Percentiles rank a stretch among this genome's conserved stretches.
phyloP scores from a whole-genome alignment of 768 basidiomycete species.

The Lactarius trivialis region DNA sequence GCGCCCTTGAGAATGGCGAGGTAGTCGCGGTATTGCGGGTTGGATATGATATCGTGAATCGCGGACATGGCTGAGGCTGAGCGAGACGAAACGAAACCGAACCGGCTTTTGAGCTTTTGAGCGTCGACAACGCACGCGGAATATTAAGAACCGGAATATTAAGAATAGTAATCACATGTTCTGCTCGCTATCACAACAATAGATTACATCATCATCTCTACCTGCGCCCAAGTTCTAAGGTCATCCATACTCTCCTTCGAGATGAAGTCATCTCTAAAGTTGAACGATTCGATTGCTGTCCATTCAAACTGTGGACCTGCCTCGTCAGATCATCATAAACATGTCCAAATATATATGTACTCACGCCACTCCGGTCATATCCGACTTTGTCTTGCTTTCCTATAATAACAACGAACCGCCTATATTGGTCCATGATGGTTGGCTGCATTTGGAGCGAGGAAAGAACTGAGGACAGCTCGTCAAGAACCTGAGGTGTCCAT shows the following conservation, averaged over 20 bases:
- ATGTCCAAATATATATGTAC: constrained; percentile 26
- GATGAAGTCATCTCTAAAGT: constrained; percentile 56
- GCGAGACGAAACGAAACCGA: neutral
- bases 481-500: constrained; percentile 36
- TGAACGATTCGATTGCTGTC: constrained; percentile 37
- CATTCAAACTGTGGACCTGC: constrained; percentile 47
- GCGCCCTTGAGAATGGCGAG: constrained; percentile 93
- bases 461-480: constrained; percentile 33
- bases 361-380: constrained; percentile 40
- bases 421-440: constrained; percentile 50
- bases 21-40: constrained; percentile 83
- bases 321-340: constrained; percentile 13
- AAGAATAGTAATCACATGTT: constrained; percentile 15
- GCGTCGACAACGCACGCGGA: too few species aligned
- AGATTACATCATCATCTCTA: constrained; percentile 6
- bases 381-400: constrained; percentile 31
- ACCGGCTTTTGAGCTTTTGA: neutral
- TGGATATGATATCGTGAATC: constrained; percentile 37
- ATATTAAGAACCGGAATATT: neutral
- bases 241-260: constrained; percentile 20
- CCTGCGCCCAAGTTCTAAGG: constrained; percentile 7
- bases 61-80: constrained; percentile 24
- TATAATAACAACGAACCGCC: constrained; percentile 59
- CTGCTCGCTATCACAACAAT: neutral
- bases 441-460: constrained; percentile 53